Evolutionary conservation across 768 basidiomycete genomes (phyloP), one percentile per base, ranked within the genome.

Genomic region (Panaeolus papilionaceus): DNA sequence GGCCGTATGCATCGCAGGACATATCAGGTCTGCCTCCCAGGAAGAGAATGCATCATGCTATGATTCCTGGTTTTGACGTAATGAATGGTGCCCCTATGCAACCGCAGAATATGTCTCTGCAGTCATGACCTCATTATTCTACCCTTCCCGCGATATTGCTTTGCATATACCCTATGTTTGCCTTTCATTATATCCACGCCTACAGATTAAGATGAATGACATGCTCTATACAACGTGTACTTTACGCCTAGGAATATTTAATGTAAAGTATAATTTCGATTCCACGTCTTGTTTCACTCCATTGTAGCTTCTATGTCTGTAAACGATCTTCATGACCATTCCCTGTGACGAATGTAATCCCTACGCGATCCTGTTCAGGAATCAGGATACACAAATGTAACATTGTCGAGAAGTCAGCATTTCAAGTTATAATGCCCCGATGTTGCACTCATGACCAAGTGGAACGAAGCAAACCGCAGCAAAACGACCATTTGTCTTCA

Each of bases 1-100:
- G 73, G 42, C 70, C 69, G 42, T 76, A 76, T 63, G 67, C 66
- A 58, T 69, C 79, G 61, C 81, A 88, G 79, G 87, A 88, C 70
- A 80, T 88, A 69, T 76, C 85, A 67, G 81, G 80, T 47, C 73
- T 88, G 49, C 86, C 85, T 58, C 87, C 89, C 18, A 83, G 89
- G 73, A 90, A 91, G 78, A 86, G 89, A 65, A 79, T 85, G 23
- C 89, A 90, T 76, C 88, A 89, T 74, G 62, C 71, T 66, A 85
- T 89, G 82, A 86, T 89, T 78, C 81, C 84, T 61, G 81, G 82
- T 16, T 88, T 85, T 71, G 85, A 89, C 74, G 81, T 87, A 71
- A 76, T 86, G 80, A 84, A 81, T 73, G 83, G 80, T 68, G 79
- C 84, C 62, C 81, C 86, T 58, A 71, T 90, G 71, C 88, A 88